Evolutionary conservation across 257 asterid genomes (phyloP).

Genomic region (Plantago major): DNA sequence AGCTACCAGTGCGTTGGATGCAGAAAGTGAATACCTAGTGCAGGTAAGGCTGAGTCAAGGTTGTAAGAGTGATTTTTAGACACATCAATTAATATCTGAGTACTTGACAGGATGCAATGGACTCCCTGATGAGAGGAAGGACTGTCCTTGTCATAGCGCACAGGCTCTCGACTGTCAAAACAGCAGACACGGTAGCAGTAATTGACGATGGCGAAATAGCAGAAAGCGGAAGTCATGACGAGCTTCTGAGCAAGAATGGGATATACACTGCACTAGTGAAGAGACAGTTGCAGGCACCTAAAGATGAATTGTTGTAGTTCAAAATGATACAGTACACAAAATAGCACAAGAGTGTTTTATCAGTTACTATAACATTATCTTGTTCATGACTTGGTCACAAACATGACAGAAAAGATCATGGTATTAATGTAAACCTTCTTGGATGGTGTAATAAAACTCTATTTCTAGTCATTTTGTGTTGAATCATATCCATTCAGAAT

Average conservation of each 20-base stretch:
- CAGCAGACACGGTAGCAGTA: conserved; percentile 57
- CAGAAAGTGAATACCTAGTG: conserved; percentile 64
- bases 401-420: too few species aligned
- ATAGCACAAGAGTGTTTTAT: too few species aligned
- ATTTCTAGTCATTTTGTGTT: too few species aligned
- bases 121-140: conserved; percentile 64
- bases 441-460: too few species aligned
- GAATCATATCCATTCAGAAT: too few species aligned
- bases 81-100: too few species aligned
- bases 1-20: conserved; percentile 70
- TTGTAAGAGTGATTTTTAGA: too few species aligned
- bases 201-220: conserved; percentile 57
- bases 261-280: conserved; percentile 48
- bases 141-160: conserved; percentile 69
- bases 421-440: too few species aligned
- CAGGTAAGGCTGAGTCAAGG: conserved; percentile 33
- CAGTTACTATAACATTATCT: too few species aligned
- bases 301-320: conserved; percentile 16
- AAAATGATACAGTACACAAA: too few species aligned
- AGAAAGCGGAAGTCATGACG: conserved; percentile 59
- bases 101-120: conserved; percentile 58
- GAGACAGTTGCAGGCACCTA: conserved; percentile 52
- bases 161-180: conserved; percentile 69
- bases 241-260: conserved; percentile 46
- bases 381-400: background rate